Percentiles rank a stretch among this genome's conserved stretches.
Evolutionary conservation across 2,329 filamentous ascomycete species (phyloP).

Genomic region (Diaporthe sp.): DNA sequence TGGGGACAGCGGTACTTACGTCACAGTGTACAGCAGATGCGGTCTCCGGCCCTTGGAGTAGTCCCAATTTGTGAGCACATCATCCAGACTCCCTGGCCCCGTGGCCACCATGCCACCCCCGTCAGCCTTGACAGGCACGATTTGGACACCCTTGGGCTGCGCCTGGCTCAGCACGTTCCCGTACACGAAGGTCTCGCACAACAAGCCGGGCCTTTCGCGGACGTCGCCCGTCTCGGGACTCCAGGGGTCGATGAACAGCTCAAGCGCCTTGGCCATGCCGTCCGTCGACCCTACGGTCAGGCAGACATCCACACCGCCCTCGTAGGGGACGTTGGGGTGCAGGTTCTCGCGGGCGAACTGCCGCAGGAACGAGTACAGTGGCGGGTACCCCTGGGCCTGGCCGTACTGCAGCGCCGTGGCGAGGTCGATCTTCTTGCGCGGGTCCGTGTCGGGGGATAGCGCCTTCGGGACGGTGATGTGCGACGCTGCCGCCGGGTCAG

Average conservation of each 20-base stretch:
- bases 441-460: slow-evolving; percentile 65
- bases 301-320: slow-evolving; percentile 80
- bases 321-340: slow-evolving; percentile 86
- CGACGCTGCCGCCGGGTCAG: slow-evolving; percentile 49
- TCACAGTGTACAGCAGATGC: slow-evolving; percentile 90
- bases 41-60: slow-evolving; percentile 78
- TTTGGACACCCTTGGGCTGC: slow-evolving; percentile 76
- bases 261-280: slow-evolving; percentile 82
- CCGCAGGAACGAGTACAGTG: slow-evolving; percentile 81
- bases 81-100: slow-evolving; percentile 79
- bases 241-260: slow-evolving; percentile 84
- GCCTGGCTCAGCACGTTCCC: slow-evolving; percentile 79
- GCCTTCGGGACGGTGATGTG: slow-evolving; percentile 81
- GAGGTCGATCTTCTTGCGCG: slow-evolving; percentile 80
- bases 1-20: slow-evolving; percentile 65
- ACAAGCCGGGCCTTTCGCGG: slow-evolving; percentile 78
- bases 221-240: slow-evolving; percentile 75
- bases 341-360: slow-evolving; percentile 82
- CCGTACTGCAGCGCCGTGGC: slow-evolving; percentile 89
- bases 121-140: slow-evolving; percentile 82
- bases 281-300: slow-evolving; percentile 88
- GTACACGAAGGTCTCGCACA: slow-evolving; percentile 87
- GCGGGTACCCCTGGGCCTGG: slow-evolving; percentile 83
- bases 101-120: slow-evolving; percentile 81
- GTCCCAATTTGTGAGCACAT: slow-evolving; percentile 89